These are phyloP conservation scores for Citrus mangshanensis DNA, from an alignment of 345 rosid genomes.

Conservation along the genomic window DNA sequence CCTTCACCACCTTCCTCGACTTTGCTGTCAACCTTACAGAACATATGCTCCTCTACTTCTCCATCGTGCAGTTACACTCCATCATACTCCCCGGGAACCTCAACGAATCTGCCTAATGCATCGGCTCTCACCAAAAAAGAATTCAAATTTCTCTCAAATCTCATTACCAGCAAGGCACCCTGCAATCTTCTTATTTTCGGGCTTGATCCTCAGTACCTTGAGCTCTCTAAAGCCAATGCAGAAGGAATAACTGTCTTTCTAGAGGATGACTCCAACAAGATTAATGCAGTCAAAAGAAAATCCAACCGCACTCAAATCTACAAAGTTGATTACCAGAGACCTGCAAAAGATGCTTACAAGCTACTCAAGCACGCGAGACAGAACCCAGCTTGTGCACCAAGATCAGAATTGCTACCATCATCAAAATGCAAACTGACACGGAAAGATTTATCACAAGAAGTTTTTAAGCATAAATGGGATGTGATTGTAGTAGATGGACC, in stretches of 20 bases:
- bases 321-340: conserved; percentile 46
- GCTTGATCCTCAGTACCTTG: conserved; percentile 47
- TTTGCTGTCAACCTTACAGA: conserved; percentile 30
- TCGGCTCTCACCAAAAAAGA: conserved; percentile 57
- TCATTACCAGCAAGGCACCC: conserved; percentile 49
- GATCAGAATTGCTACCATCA: conserved; percentile 28
- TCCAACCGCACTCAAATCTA: conserved; percentile 45
- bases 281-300: conserved; percentile 32
- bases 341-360: conserved; percentile 60
- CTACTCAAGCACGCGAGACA: conserved; percentile 72
- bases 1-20: conserved; percentile 44
- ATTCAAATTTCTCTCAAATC: conserved; percentile 46
- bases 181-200: conserved; percentile 89
- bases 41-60: conserved; percentile 27
- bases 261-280: conserved; percentile 57
- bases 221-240: conserved; percentile 54
- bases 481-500: conserved; percentile 84
- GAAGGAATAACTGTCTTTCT: conserved; percentile 64
- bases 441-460: conserved; percentile 52
- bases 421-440: conserved; percentile 56
- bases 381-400: conserved; percentile 50
- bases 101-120: conserved; percentile 1
- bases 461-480: conserved; percentile 65
- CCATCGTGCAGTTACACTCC: conserved; percentile 23
- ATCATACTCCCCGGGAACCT: conserved; percentile 11